phyloP scores from a whole-genome alignment of 1,284 basidiomycete species.

The Tilletia setariae region DNA sequence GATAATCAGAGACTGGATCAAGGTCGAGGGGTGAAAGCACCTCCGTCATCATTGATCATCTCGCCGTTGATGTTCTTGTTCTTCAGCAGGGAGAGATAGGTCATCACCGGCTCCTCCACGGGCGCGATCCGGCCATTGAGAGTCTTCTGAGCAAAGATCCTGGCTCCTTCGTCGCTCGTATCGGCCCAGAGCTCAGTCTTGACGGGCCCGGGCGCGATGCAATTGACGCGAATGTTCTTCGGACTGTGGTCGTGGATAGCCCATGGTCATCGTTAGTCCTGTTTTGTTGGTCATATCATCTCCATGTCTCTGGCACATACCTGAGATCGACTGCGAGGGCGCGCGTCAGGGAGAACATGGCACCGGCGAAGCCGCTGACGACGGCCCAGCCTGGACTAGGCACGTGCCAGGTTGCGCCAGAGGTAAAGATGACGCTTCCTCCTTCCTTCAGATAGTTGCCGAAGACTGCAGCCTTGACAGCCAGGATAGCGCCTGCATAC shows the following conservation, averaged over 20 bases:
- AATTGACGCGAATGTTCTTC: conserved; percentile 28
- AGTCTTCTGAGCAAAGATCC: not conserved
- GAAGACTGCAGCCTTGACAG: conserved; percentile 25
- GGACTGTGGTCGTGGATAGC: not conserved
- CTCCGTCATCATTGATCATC: conserved; percentile 23
- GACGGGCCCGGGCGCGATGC: conserved; percentile 26
- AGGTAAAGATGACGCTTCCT: conserved; percentile 27
- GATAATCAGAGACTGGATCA: too few relatives aligned
- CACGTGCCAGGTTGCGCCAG: conserved; percentile 23
- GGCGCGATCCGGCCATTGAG: conserved; percentile 23
- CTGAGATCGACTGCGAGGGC: conserved; percentile 27
- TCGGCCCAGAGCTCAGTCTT: conserved; percentile 30
- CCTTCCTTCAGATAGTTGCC: conserved; percentile 7
- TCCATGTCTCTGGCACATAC: not conserved
- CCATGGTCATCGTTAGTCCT: too few relatives aligned
- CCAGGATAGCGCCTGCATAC: conserved; percentile 23
- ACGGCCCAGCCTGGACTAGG: conserved; percentile 22
- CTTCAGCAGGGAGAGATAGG: conserved; percentile 33
- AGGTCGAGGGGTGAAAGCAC: not conserved
- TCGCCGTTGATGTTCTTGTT: conserved; percentile 32
- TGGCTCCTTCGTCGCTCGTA: conserved; percentile 16
- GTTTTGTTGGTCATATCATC: too few relatives aligned
- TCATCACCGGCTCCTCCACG: conserved; percentile 24
- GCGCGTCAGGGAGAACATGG: conserved; percentile 23
- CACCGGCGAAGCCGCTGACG: conserved; percentile 20